Evolutionary conservation across 805 yeast species (phyloP).

Genomic region (Myxozyma nipponensis): DNA sequence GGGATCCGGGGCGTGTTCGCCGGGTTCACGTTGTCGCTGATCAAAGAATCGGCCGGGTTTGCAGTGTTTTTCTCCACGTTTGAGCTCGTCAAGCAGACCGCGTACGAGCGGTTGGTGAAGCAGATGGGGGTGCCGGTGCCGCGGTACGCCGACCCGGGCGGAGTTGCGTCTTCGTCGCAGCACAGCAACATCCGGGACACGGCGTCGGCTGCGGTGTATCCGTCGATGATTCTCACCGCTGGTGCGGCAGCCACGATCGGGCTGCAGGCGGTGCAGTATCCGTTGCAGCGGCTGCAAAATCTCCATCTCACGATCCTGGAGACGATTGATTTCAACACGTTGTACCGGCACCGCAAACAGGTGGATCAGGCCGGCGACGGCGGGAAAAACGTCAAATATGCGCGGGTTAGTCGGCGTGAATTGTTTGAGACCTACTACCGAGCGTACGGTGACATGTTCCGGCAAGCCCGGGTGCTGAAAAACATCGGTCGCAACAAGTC

Average conservation of each 20-base stretch:
- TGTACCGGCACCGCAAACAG: conserved; percentile 27
- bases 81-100: conserved; percentile 52
- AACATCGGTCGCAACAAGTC: not conserved
- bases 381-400: not conserved
- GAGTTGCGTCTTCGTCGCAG: not conserved
- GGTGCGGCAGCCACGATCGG: conserved; percentile 85
- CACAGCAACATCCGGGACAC: conserved; percentile 10
- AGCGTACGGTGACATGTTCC: conserved; percentile 45
- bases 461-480: conserved; percentile 48
- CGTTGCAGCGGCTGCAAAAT: conserved; percentile 73
- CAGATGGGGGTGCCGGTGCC: conserved; percentile 24
- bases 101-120: conserved; percentile 13
- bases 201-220: conserved; percentile 43
- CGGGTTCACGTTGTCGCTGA: conserved; percentile 71
- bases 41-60: conserved; percentile 73
- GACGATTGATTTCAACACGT: conserved; percentile 62
- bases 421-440: conserved; percentile 1
- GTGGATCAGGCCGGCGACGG: conserved; percentile 23
- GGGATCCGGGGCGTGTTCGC: conserved; percentile 86
- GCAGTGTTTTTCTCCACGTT: conserved; percentile 54
- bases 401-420: not conserved
- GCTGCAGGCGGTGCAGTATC: conserved; percentile 75
- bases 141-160: conserved; percentile 16
- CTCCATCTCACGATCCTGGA: conserved; percentile 76
- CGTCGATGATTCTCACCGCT: conserved; percentile 69